These are phyloP conservation scores for Aspergillus sparsus DNA, from an alignment of 495 filamentous ascomycete genomes.

Conservation along the genomic window DNA sequence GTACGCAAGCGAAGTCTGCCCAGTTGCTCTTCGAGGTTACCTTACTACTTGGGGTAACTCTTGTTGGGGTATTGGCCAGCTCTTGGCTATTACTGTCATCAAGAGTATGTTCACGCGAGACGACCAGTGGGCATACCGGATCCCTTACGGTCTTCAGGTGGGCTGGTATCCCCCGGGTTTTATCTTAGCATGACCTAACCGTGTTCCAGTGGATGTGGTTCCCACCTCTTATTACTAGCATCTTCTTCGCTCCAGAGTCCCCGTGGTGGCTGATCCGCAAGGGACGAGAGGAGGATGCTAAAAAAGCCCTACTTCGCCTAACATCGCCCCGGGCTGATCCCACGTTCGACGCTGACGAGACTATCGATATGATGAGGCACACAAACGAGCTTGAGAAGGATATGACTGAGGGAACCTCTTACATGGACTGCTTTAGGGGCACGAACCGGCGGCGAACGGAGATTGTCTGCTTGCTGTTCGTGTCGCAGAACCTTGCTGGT, in stretches of 20 bases:
- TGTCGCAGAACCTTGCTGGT: conserved; percentile 75
- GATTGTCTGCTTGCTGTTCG: conserved; percentile 77
- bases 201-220: conserved; percentile 85
- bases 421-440: conserved; percentile 73
- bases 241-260: conserved; percentile 70
- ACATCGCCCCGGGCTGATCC: conserved; percentile 56
- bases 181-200: conserved; percentile 69
- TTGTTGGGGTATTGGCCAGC: conserved; percentile 79
- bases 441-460: conserved; percentile 72
- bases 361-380: conserved; percentile 80
- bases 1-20: conserved; percentile 78
- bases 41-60: conserved; percentile 79
- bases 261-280: conserved; percentile 82
- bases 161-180: conserved; percentile 51
- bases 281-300: conserved; percentile 66
- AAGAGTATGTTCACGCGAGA: conserved; percentile 57
- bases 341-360: conserved; percentile 70
- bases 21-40: conserved; percentile 70
- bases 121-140: conserved; percentile 68
- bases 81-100: conserved; percentile 73
- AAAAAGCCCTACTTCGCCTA: conserved; percentile 64
- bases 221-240: conserved; percentile 66
- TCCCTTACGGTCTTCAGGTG: conserved; percentile 23
- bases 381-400: conserved; percentile 72
- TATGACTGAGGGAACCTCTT: conserved; percentile 64